Conservation (phyloP, 2,329 filamentous ascomycete genomes). For the Rhynchosporium graminicola region DNA sequence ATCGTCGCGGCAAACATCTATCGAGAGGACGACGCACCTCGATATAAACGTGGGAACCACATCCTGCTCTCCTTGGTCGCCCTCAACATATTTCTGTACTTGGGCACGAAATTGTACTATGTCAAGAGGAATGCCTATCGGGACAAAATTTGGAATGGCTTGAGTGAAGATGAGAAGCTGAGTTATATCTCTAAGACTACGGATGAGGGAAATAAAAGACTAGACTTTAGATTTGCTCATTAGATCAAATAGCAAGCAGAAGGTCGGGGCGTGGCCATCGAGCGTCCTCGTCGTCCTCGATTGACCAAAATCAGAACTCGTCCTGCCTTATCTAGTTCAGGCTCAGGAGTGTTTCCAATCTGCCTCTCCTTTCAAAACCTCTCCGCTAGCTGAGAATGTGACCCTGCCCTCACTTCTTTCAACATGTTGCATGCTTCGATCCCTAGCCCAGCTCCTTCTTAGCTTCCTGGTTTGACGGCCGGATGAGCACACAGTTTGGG, state of each 20-base stretch:
- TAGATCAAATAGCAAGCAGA: neutral
- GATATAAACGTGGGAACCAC: conserved; percentile 56
- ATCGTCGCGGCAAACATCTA: conserved; percentile 45
- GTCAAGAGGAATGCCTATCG: conserved; percentile 45
- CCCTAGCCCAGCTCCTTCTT: conserved; percentile 21
- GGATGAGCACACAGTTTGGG: conserved; percentile 2
- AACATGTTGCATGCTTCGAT: conserved; percentile 14
- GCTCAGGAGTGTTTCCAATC: neutral
- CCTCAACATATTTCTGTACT: conserved; percentile 43
- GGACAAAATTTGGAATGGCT: conserved; percentile 46
- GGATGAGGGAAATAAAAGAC: conserved; percentile 46
- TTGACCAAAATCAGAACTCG: neutral
- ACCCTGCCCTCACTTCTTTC: conserved; percentile 19
- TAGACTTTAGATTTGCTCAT: conserved; percentile 32
- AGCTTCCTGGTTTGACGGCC: conserved; percentile 14
- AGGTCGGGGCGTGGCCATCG: neutral
- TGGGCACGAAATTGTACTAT: conserved; percentile 49
- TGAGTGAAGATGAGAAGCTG: conserved; percentile 48
- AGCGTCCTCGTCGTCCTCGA: neutral
- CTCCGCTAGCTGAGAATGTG: conserved; percentile 15
- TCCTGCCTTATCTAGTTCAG: neutral
- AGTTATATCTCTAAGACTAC: conserved; percentile 47
- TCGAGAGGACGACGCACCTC: conserved; percentile 46
- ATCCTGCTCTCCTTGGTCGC: conserved; percentile 50
- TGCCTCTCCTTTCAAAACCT: conserved; percentile 5